These are phyloP conservation scores for Priceomyces haplophilus DNA, from an alignment of 805 yeast species.

Conservation along the genomic window DNA sequence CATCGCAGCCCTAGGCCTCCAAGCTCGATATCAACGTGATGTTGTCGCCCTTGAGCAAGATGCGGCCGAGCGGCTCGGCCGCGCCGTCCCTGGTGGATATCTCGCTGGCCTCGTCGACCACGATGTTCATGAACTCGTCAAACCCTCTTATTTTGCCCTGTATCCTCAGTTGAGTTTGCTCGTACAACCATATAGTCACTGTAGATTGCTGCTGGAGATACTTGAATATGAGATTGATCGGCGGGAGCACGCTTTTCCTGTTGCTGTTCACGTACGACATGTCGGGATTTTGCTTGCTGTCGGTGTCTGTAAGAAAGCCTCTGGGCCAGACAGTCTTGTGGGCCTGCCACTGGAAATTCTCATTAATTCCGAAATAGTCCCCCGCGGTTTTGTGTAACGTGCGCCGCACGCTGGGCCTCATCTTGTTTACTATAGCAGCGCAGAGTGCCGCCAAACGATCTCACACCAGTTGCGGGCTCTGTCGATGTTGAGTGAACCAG, in stretches of 20 bases:
- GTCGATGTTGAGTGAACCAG: conserved; percentile 2
- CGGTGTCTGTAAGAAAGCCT: no score
- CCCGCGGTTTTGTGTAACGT: no score
- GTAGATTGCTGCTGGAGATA: conserved; percentile 75
- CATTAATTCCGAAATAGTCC: no score
- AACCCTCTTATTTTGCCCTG: conserved; percentile 88
- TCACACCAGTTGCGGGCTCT: no score
- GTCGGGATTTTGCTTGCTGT: no score
- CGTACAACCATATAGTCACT: conserved; percentile 87
- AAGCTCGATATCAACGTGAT: conserved; percentile 64
- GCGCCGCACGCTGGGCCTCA: no score
- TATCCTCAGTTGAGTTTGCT: conserved; percentile 72
- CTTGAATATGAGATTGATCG: conserved; percentile 86
- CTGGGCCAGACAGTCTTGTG: no score
- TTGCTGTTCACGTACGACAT: conserved; percentile 11
- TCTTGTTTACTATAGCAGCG: no score
- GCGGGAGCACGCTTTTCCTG: conserved; percentile 63
- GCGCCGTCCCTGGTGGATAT: conserved; percentile 51
- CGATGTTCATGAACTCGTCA: conserved; percentile 94
- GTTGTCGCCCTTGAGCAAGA: conserved; percentile 90
- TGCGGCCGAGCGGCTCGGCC: conserved; percentile 60
- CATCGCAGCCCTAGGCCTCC: conserved; percentile 30
- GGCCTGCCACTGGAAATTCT: no score
- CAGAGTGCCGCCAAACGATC: no score
- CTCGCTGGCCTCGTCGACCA: conserved; percentile 61